Evolutionary conservation across 2,329 filamentous ascomycete genomes (phyloP), one percentile per base, ranked within the genome.

Genomic region (Penicillium sp.): DNA sequence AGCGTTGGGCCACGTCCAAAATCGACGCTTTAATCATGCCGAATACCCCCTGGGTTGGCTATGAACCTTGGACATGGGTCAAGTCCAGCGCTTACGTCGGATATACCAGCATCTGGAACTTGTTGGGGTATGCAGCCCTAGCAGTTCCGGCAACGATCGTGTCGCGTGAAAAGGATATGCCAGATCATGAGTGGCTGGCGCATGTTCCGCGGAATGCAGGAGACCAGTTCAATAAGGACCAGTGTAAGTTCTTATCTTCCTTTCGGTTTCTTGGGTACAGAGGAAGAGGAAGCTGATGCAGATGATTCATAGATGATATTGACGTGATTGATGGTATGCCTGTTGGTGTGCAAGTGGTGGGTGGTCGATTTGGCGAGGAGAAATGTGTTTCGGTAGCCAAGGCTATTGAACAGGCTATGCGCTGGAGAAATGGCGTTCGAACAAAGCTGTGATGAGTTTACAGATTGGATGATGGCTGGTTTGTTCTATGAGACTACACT

Each of bases 41-140:
- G 1, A 55, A 59, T 43, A 62, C 61, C 4, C 64, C 61, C 8
- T 68, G 50, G 67, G 62, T 62, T 34, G 64, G 54, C 43, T 62
- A 62, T 51, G 61, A 53, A 33, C 62, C 63, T 18, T 65, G 56
- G 51, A 59, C 60, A 9, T 64, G 58, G 67, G 67, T 62, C 3
- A 61, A 63, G 52, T 65, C 57, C 46, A 66, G 56, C 53, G 63
- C 59, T 39, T 71, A 65, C 47, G 58, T 62, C 46, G 65, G 63
- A 12, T 69, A 69, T 47, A 67, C 64, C 0, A 59, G 57, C 39
- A 58, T 69, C 50, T 63, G 67, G 67, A 65, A 68, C 34, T 26
- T 72, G 27, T 29, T 69, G 33, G 58, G 71, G 1, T 65, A 62
- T 53, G 54, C 66, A 4, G 58, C 59, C 25, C 43, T 69, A 41